A percentile compares a stretch with the other conserved stretches of the same genome.
phyloP scores from a whole-genome alignment of 352 stramenopile genomes.

The Plasmopara muralis region DNA sequence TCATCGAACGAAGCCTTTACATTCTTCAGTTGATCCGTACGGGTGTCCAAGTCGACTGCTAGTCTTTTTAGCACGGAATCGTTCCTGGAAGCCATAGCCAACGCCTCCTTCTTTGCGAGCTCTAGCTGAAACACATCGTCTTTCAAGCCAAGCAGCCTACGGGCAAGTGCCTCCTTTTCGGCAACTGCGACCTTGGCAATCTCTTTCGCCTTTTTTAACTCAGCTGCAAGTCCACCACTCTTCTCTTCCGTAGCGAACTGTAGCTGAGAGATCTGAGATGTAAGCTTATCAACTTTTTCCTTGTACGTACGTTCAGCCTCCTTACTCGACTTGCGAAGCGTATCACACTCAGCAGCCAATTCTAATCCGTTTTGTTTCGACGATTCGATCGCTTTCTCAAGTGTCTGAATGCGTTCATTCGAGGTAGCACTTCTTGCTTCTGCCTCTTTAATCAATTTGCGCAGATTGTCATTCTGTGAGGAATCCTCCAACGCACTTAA shows the following conservation, averaged over 20 bases:
- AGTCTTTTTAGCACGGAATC: conserved; percentile 33
- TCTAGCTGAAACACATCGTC: conserved; percentile 43
- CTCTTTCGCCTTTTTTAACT: conserved; percentile 30
- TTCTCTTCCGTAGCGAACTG: conserved; percentile 21
- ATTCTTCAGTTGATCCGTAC: conserved; percentile 29
- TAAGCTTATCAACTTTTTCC: conserved; percentile 29
- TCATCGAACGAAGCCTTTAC: conserved; percentile 33
- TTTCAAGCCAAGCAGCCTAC: conserved; percentile 39
- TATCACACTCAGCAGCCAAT: conserved; percentile 10
- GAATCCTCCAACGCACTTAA: conserved; percentile 3
- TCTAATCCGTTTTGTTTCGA: conserved; percentile 16
- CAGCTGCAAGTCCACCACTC: conserved; percentile 17
- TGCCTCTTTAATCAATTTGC: conserved; percentile 17
- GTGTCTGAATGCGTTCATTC: conserved; percentile 13
- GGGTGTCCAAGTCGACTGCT: conserved; percentile 23
- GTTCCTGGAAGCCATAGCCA: conserved; percentile 23
- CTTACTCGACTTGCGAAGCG: conserved; percentile 18
- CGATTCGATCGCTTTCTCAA: conserved; percentile 28
- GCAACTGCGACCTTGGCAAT: conserved; percentile 14
- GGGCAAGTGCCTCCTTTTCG: conserved; percentile 36
- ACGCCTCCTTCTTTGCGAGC: conserved; percentile 32
- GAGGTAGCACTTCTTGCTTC: conserved; percentile 11
- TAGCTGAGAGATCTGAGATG: conserved; percentile 22
- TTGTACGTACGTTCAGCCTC: conserved; percentile 21
- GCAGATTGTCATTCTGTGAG: conserved; percentile 13